Evolutionary conservation across 2,329 filamentous ascomycete species (phyloP).

Genomic region (Myriosclerotinia curreyana): DNA sequence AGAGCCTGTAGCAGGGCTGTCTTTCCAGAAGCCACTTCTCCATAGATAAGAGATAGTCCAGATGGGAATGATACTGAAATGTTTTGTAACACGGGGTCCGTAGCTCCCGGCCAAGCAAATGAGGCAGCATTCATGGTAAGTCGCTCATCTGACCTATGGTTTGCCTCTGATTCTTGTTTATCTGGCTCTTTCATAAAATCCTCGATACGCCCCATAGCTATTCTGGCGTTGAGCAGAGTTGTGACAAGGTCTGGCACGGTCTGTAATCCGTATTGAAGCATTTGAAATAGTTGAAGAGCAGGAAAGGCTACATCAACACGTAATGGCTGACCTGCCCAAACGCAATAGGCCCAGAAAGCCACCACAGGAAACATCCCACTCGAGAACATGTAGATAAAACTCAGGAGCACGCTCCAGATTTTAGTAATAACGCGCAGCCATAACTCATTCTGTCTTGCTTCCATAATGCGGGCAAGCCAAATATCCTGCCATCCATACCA

Average conservation of each 20-base stretch:
- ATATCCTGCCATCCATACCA: slow-evolving; percentile 70
- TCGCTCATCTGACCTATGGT: slow-evolving; percentile 23
- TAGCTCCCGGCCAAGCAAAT: slow-evolving; percentile 75
- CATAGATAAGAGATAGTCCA: slow-evolving; percentile 59
- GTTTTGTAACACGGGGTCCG: slow-evolving; percentile 52
- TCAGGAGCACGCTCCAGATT: slow-evolving; percentile 60
- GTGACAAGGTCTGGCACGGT: slow-evolving; percentile 75
- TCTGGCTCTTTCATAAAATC: slow-evolving; percentile 84
- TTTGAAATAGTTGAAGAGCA: slow-evolving; percentile 73
- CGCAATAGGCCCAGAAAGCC: slow-evolving; percentile 78
- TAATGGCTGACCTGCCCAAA: slow-evolving; percentile 63
- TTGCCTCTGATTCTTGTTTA: slow-evolving; percentile 53
- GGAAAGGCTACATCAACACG: slow-evolving; percentile 84
- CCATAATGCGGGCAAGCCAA: slow-evolving; percentile 69
- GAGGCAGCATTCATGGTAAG: slow-evolving; percentile 61
- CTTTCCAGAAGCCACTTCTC: slow-evolving; percentile 64
- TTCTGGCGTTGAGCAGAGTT: slow-evolving; percentile 74
- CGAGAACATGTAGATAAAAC: slow-evolving; percentile 66
- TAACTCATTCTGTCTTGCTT: slow-evolving; percentile 65
- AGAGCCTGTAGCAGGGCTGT: slow-evolving; percentile 44
- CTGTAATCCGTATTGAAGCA: slow-evolving; percentile 70
- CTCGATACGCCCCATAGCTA: slow-evolving; percentile 78
- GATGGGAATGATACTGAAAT: slow-evolving; percentile 52
- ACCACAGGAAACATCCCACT: slow-evolving; percentile 75
- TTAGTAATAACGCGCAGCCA: slow-evolving; percentile 61